Evolutionary conservation across 345 rosid species (phyloP), one percentile per base, ranked within the genome.

Genomic region (Lepidium africanum): DNA sequence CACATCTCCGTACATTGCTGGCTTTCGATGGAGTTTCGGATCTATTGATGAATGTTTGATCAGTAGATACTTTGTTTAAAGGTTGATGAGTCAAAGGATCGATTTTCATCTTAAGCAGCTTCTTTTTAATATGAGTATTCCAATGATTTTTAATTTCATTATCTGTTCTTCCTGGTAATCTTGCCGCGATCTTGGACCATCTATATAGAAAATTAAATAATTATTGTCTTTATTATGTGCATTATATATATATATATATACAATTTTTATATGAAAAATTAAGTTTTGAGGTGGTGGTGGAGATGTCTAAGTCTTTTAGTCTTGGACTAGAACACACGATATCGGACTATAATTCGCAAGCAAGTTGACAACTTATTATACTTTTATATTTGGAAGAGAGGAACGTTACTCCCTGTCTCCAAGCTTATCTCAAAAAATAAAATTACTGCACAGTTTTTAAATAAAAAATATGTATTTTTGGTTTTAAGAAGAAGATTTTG

Each of bases 121-220:
- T 93, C 67, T 90, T 93, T 90, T 93, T 93, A 72, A 93, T 93
- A 63, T 93, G 98, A 45, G 98, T 93, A 74, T 93, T 93, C 98
- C 97, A 93, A 56, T 93, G 97, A 27, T 93, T 93, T 80, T 93
- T 93, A 23, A 90, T 93, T 71, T 93, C 98, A 21, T 93, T 93
- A 69, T 93, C 97, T 1, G 98, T 93, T 77, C 98, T 81, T 52
- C 98, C 98, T 0, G 97, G 98, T 50, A 93, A 73, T 65, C 86
- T 85, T 16, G 92, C 88, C 11, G 98, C 98, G 32, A 93, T 93
- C 78, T 88, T 93, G 10, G 98, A 93, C 98, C 97, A 93, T 78
- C 98, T 93, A 72, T 37, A 73, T 2, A 42, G 7, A 49, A 5
- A 2, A 21, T 16, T 15, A 21, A 10, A 12, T 3, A 2, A 23